Evolutionary conservation across 2,329 filamentous ascomycete genomes (phyloP).

Genomic region (Biscogniauxia mediterranea): DNA sequence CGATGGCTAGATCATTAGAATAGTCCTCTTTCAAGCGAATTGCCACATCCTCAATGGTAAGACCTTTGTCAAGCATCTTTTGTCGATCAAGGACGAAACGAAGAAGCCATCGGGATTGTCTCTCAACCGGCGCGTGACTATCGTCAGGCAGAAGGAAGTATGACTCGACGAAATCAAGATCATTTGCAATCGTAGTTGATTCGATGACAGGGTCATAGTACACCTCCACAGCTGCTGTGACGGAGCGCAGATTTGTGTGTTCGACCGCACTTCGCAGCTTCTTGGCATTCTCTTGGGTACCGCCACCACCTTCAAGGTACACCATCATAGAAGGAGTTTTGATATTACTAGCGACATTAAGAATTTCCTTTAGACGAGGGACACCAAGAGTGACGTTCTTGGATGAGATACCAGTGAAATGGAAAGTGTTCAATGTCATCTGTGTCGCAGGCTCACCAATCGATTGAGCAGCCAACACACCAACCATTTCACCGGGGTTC

Average conservation of each 20-base stretch:
- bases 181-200: constrained; percentile 79
- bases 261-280: constrained; percentile 84
- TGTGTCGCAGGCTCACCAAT: constrained; percentile 98
- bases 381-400: constrained; percentile 99
- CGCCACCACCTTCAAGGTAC: constrained; percentile 66
- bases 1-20: constrained; percentile 78
- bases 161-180: constrained; percentile 91
- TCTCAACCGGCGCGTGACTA: constrained; percentile 56
- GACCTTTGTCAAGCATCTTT: constrained; percentile 90
- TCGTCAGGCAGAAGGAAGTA: constrained; percentile 95
- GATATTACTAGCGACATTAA: constrained; percentile 96
- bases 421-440: constrained; percentile 99
- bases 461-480: constrained; percentile 94
- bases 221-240: constrained; percentile 90
- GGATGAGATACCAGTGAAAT: constrained; percentile 98
- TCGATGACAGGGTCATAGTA: constrained; percentile 95
- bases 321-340: constrained; percentile 98
- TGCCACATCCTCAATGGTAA: constrained; percentile 89
- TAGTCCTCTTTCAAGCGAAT: constrained; percentile 87
- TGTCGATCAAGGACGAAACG: constrained; percentile 91
- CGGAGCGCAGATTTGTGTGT: constrained; percentile 88
- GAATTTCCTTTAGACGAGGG: constrained; percentile 97
- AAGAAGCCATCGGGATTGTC: constrained; percentile 92
- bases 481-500: constrained; percentile 96
- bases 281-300: constrained; percentile 78